Evolutionary conservation across 1,139 yeast species (phyloP), one percentile per base, ranked within the genome.

Genomic region (Yamadazyma atlantica): DNA sequence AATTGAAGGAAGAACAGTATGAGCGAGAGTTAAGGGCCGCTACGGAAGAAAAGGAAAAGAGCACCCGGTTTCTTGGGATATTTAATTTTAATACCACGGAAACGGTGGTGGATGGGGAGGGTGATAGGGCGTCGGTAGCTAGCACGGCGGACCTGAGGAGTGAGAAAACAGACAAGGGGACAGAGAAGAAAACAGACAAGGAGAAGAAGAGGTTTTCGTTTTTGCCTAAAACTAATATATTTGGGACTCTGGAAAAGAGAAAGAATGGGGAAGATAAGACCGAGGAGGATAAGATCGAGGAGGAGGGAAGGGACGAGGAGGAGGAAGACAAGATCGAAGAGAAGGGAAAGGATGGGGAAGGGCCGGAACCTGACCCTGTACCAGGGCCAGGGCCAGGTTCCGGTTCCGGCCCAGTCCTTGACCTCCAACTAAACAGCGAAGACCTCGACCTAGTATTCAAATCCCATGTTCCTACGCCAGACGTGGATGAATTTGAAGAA

Each of bases 1-100:
- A 58, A 42, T 47, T 54, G 38, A 69, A 63, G 49, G 75, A 70
- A 45, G 73, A 66, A 41, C 70, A 69, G 42, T 68, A 67, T 39
- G 75, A 67, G 35, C 48, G 51, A 36, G 60, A 58, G 19, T 33
- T 67, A 29, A 47, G 53, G 26, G 55, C 58, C 3, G 66, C 64
- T 4, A 53, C 62, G 0, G 49, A 46, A 18, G 60, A 54, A 18
- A 49, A 52, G 34, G 50, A 45, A 24, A 58, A 56, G 38, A 50
- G 48, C 12, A 41, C 19, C 18, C 38, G 62, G 62, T 11, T 63
- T 62, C 48, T 60, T 60, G 44, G 57, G 2, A 45, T 64, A 4
- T 64, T 64, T 46, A 38, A 36, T 15, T 48, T 46, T 34, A 38
- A 36, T 25, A 45, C 24, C 32, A 32, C 27, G 23, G 44, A 39